Evolutionary conservation across 108 stramenopile genomes (phyloP).

Genomic region (Chaetoceros tenuissimus): DNA sequence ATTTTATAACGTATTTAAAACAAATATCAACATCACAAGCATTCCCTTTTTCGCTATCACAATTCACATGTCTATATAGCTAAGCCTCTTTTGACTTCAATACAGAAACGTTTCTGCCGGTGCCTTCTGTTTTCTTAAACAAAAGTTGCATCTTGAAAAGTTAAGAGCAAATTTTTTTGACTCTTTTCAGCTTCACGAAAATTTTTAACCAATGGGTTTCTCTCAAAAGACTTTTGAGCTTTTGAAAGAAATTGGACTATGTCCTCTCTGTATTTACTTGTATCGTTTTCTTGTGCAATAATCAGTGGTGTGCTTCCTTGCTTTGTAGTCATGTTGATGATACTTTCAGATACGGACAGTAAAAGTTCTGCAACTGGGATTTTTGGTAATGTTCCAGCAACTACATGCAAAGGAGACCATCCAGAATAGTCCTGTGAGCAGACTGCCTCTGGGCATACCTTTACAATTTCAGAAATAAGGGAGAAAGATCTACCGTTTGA

Average conservation of each 20-base stretch:
- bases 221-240: neutral
- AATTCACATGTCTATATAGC: no score
- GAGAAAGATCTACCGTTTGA: slow-evolving; percentile 20
- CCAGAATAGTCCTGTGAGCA: neutral
- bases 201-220: neutral
- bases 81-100: no score
- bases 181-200: neutral
- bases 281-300: neutral
- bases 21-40: no score
- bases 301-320: neutral
- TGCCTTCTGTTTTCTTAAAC: no score
- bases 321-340: neutral
- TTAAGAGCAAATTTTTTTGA: neutral
- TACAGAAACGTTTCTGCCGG: no score
- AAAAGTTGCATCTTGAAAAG: neutral
- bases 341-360: neutral
- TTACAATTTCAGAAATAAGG: slow-evolving; percentile 13
- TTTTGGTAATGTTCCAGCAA: neutral
- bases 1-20: no score
- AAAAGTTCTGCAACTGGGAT: neutral
- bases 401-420: neutral
- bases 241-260: no score
- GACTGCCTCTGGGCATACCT: neutral
- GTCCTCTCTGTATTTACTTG: neutral
- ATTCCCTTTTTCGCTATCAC: no score